phyloP scores from a whole-genome alignment of 805 yeast genomes.

The Saccharomycopsis sp. region DNA sequence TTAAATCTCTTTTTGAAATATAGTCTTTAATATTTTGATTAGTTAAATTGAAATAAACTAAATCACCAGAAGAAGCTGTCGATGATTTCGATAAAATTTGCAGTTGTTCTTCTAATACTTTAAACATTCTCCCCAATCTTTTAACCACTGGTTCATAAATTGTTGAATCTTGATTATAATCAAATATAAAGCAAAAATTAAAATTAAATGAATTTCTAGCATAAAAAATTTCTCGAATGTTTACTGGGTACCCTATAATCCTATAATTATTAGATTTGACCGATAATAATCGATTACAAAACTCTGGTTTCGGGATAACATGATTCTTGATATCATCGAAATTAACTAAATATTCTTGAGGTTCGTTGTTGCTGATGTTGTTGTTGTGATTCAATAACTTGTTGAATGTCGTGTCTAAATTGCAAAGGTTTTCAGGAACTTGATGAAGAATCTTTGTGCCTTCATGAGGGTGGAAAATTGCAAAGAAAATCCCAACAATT shows the following conservation, averaged over 20 bases:
- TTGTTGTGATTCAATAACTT: slow-evolving; percentile 50
- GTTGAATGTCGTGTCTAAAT: slow-evolving; percentile 26
- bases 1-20: slow-evolving; percentile 13
- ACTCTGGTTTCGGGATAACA: slow-evolving; percentile 86
- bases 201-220: slow-evolving; percentile 89
- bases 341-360: slow-evolving; percentile 28
- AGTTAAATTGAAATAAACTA: slow-evolving; percentile 9
- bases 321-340: slow-evolving; percentile 86
- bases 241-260: slow-evolving; percentile 84
- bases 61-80: slow-evolving; percentile 6
- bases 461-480: slow-evolving; percentile 91
- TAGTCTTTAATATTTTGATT: slow-evolving; percentile 9
- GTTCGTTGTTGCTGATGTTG: slow-evolving; percentile 11
- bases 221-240: slow-evolving; percentile 64
- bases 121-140: slow-evolving; percentile 81
- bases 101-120: slow-evolving; percentile 84
- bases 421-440: slow-evolving; percentile 50
- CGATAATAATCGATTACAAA: slow-evolving; percentile 77
- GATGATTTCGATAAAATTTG: slow-evolving; percentile 56
- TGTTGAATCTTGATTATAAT: slow-evolving; percentile 69
- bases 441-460: slow-evolving; percentile 90
- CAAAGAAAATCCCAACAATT: slow-evolving; percentile 80
- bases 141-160: slow-evolving; percentile 83
- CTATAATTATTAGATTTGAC: slow-evolving; percentile 63
- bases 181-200: slow-evolving; percentile 89